Evolutionary conservation across 768 basidiomycete genomes (phyloP).

Genomic region (Asterophora lycoperdoides): DNA sequence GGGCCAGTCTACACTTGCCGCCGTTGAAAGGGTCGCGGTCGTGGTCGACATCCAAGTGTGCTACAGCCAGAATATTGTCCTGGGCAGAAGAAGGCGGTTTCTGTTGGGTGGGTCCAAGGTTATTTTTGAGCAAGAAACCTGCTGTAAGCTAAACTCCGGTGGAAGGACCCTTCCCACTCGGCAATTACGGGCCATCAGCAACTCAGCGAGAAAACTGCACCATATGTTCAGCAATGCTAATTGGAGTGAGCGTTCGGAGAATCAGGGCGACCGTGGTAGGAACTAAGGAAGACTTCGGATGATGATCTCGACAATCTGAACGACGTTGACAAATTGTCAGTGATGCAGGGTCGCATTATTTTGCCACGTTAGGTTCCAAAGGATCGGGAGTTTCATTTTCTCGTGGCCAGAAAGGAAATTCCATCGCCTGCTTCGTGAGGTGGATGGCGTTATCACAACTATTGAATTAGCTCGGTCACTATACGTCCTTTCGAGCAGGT

Average conservation of each 20-base stretch:
- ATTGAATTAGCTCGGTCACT: too few species aligned
- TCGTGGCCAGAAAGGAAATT: too few species aligned
- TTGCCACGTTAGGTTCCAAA: neutral
- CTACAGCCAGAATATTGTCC: neutral
- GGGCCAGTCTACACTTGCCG: conserved; percentile 6
- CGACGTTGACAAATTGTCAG: too few species aligned
- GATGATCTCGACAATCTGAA: too few species aligned
- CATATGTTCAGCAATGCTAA: conserved; percentile 4
- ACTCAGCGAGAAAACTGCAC: neutral
- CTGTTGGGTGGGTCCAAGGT: neutral
- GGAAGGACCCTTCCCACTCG: neutral
- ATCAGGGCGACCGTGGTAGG: too few species aligned
- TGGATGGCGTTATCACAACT: neutral
- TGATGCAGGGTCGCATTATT: neutral
- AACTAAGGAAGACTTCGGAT: too few species aligned
- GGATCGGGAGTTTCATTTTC: neutral
- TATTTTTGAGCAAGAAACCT: neutral
- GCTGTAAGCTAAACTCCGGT: conserved; percentile 6
- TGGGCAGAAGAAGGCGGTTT: neutral
- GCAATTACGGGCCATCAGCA: conserved; percentile 4
- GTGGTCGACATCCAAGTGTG: conserved; percentile 2
- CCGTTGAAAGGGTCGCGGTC: neutral
- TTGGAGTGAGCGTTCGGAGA: too few species aligned
- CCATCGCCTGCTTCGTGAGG: too few species aligned
- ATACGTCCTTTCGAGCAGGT: too few species aligned